phyloP scores from a whole-genome alignment of 495 filamentous ascomycete species.

The Amphirosellinia nigrospora region DNA sequence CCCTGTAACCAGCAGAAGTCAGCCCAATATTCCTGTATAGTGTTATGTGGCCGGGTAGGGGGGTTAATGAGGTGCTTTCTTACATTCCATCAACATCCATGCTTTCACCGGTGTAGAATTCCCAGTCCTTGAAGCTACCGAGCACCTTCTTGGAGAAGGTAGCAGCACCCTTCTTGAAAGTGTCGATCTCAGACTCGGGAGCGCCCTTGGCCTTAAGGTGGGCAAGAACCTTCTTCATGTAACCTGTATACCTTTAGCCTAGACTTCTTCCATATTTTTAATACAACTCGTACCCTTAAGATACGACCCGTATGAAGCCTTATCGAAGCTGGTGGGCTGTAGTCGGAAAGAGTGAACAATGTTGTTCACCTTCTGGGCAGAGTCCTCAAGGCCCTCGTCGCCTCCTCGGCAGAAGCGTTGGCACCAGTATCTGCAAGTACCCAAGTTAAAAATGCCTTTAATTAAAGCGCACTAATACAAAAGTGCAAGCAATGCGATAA shows the following conservation, averaged over 20 bases:
- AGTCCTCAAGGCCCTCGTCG: slow-evolving; percentile 75
- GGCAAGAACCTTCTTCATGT: slow-evolving; percentile 86
- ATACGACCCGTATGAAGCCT: slow-evolving; percentile 78
- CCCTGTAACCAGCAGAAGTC: slow-evolving; percentile 61
- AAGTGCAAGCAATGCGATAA: slow-evolving; percentile 1
- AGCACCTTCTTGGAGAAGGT: slow-evolving; percentile 78
- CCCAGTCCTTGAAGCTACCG: slow-evolving; percentile 89
- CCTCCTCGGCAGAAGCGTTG: slow-evolving; percentile 95
- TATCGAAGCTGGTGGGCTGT: slow-evolving; percentile 76
- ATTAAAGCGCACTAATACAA: not conserved
- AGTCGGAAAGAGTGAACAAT: slow-evolving; percentile 92
- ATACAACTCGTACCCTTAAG: slow-evolving; percentile 64
- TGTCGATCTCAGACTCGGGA: slow-evolving; percentile 66
- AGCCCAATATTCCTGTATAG: slow-evolving; percentile 12
- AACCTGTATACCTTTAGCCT: slow-evolving; percentile 58
- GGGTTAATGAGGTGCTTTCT: slow-evolving; percentile 26
- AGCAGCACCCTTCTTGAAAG: slow-evolving; percentile 76
- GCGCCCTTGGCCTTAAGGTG: slow-evolving; percentile 67
- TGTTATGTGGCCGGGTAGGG: slow-evolving; percentile 42
- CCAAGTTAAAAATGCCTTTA: slow-evolving; percentile 17
- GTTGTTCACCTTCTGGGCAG: slow-evolving; percentile 83
- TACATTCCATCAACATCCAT: slow-evolving; percentile 93
- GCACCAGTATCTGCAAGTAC: slow-evolving; percentile 77
- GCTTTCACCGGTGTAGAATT: slow-evolving; percentile 88
- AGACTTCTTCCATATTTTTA: not conserved